A percentile compares a stretch with the other conserved stretches of the same genome.
Conservation (phyloP, 805 yeast genomes). For the Kodamaea sagamina region DNA sequence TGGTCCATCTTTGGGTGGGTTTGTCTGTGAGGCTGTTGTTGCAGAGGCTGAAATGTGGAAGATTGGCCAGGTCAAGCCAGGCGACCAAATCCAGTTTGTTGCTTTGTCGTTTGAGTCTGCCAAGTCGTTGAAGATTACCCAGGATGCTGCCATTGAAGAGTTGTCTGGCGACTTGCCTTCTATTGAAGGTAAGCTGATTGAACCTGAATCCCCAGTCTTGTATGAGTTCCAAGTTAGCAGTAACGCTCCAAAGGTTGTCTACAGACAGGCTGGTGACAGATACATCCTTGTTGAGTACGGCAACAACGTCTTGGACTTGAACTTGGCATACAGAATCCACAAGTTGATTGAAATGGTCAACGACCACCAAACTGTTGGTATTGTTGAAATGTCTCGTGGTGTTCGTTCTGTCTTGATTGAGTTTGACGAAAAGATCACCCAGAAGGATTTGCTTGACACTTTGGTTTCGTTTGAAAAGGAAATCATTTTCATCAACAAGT, state of each 20-base stretch:
- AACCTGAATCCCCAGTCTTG: conserved; percentile 71
- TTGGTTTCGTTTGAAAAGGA: conserved; percentile 76
- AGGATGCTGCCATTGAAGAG: conserved; percentile 54
- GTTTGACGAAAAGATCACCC: conserved; percentile 69
- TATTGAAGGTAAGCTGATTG: conserved; percentile 24
- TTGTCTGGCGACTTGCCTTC: conserved; percentile 48
- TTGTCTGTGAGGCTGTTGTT: conserved; percentile 95
- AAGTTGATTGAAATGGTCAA: conserved; percentile 74
- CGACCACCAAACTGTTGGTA: conserved; percentile 67
- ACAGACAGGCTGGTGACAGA: conserved; percentile 97
- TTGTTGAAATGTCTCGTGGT: conserved; percentile 96
- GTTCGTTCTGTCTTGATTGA: conserved; percentile 93
- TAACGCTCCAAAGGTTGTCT: conserved; percentile 69
- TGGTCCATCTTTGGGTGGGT: conserved; percentile 97
- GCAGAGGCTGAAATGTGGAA: conserved; percentile 98
- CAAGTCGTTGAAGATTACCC: conserved; percentile 57
- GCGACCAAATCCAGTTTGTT: conserved; percentile 78
- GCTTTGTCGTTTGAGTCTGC: conserved; percentile 77
- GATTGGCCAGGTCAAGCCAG: conserved; percentile 96
- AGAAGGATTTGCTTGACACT: conserved; percentile 59
- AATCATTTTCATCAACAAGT: conserved; percentile 69
- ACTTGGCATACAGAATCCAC: conserved; percentile 81
- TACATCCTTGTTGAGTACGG: conserved; percentile 92
- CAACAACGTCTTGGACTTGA: conserved; percentile 81
- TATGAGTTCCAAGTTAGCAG: conserved; percentile 49